Conservation (phyloP, 192 early-diverging fungal species). For the Podila minutissima region DNA sequence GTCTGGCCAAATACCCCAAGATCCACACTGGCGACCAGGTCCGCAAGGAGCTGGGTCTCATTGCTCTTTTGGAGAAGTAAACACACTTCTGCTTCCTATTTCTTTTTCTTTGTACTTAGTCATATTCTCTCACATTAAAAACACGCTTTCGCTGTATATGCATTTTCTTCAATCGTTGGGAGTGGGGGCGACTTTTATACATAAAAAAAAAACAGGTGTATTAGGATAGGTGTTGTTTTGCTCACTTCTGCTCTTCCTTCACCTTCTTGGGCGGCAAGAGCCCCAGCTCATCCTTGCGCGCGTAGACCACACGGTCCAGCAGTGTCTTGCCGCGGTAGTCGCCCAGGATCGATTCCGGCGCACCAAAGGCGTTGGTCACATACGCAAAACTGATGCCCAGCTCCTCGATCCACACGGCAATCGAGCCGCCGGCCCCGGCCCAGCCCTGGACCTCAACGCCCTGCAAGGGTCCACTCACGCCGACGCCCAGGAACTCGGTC, state of each 20-base stretch:
- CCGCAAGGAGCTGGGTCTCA: slow-evolving; percentile 67
- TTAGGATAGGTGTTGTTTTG: too few species aligned
- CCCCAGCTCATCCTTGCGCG: slow-evolving; percentile 32
- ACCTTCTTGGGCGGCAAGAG: slow-evolving; percentile 8
- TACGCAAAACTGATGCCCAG: slow-evolving; percentile 67
- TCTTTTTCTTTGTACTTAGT: too few species aligned
- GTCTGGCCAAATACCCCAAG: slow-evolving; percentile 71
- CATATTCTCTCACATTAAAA: too few species aligned
- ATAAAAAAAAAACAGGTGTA: too few species aligned
- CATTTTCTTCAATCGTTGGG: too few species aligned
- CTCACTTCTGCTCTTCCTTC: too few species aligned
- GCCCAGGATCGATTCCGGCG: slow-evolving; percentile 54
- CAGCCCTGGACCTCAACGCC: slow-evolving; percentile 62
- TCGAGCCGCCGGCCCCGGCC: slow-evolving; percentile 70
- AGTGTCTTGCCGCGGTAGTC: slow-evolving; percentile 64
- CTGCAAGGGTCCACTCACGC: slow-evolving; percentile 40
- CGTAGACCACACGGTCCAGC: slow-evolving; percentile 53
- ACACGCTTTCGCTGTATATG: too few species aligned
- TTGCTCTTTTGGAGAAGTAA: slow-evolving; percentile 62
- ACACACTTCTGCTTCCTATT: neutral
- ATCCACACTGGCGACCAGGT: slow-evolving; percentile 72
- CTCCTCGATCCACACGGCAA: slow-evolving; percentile 66
- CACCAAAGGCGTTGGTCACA: slow-evolving; percentile 63
- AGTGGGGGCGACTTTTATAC: too few species aligned
- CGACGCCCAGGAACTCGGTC: slow-evolving; percentile 24